Evolutionary conservation across 805 yeast species (phyloP).

Genomic region (Candida vartiovaarae): DNA sequence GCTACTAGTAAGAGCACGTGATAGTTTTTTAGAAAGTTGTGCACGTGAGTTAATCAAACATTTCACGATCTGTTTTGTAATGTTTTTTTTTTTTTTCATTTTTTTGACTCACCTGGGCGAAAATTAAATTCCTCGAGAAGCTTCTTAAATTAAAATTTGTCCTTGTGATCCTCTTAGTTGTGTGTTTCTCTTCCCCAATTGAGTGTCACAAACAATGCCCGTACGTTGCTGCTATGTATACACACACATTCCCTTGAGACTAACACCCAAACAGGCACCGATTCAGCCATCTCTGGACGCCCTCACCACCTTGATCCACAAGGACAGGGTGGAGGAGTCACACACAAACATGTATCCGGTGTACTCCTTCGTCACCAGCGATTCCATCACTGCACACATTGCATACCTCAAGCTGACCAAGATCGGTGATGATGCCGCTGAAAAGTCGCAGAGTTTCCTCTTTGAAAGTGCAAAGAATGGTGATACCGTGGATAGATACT

Average conservation of each 20-base stretch:
- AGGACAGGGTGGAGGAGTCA: conserved; percentile 25
- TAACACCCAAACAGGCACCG: conserved; percentile 9
- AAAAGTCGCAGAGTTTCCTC: conserved; percentile 63
- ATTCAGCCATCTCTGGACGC: conserved; percentile 47
- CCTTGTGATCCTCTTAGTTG: too few relatives aligned
- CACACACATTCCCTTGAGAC: too few relatives aligned
- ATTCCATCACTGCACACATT: conserved; percentile 78
- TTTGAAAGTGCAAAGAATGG: conserved; percentile 88
- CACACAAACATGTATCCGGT: conserved; percentile 69
- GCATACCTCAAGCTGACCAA: conserved; percentile 80
- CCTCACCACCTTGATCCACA: conserved; percentile 33
- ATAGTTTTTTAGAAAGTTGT: too few relatives aligned
- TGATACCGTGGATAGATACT: conserved; percentile 81
- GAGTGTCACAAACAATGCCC: not conserved
- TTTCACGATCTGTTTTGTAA: too few relatives aligned
- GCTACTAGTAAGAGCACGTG: too few relatives aligned
- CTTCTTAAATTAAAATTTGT: too few relatives aligned
- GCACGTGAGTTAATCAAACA: too few relatives aligned
- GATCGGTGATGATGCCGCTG: conserved; percentile 42
- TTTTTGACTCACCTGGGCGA: too few relatives aligned
- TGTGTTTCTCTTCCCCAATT: too few relatives aligned
- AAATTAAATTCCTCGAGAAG: too few relatives aligned
- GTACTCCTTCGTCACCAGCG: conserved; percentile 64
- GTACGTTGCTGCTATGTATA: not conserved
- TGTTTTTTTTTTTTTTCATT: too few relatives aligned